Conservation (phyloP, 1,284 basidiomycete genomes). For the Apiotrichum veenhuisii region DNA sequence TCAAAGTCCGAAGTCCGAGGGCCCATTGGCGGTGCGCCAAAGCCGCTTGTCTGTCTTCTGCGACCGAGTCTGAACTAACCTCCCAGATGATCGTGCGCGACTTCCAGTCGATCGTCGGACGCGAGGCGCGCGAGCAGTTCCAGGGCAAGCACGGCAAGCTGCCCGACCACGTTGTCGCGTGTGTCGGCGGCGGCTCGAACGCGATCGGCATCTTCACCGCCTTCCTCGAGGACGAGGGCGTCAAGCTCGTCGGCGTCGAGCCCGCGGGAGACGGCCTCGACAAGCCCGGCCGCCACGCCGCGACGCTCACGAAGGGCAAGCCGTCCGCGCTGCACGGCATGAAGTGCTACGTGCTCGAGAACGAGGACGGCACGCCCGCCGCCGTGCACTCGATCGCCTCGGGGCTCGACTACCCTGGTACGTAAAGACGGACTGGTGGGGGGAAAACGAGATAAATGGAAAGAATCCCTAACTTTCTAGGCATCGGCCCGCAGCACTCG, state of each 20-base stretch:
- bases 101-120: conserved; percentile 92
- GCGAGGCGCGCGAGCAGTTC: conserved; percentile 90
- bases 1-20: background rate
- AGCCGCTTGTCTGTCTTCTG: no score
- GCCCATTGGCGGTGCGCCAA: no score
- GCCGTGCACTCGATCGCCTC: conserved; percentile 91
- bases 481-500: conserved; percentile 92
- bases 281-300: conserved; percentile 81
- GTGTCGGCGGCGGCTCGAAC: conserved; percentile 96
- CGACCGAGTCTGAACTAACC: conserved; percentile 42
- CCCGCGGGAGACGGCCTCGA: conserved; percentile 91
- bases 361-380: conserved; percentile 81
- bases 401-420: conserved; percentile 47
- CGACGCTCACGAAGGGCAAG: conserved; percentile 82
- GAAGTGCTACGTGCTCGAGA: conserved; percentile 89
- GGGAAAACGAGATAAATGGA: no score
- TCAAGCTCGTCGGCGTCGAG: conserved; percentile 84
- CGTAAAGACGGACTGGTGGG: no score
- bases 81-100: conserved; percentile 80
- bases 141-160: conserved; percentile 71
- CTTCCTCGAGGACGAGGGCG: conserved; percentile 79
- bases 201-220: conserved; percentile 96
- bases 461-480: no score
- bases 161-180: conserved; percentile 90
- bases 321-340: conserved; percentile 93